Evolutionary conservation across 495 filamentous ascomycete genomes (phyloP).

Genomic region (Aspergillus cavernicola): DNA sequence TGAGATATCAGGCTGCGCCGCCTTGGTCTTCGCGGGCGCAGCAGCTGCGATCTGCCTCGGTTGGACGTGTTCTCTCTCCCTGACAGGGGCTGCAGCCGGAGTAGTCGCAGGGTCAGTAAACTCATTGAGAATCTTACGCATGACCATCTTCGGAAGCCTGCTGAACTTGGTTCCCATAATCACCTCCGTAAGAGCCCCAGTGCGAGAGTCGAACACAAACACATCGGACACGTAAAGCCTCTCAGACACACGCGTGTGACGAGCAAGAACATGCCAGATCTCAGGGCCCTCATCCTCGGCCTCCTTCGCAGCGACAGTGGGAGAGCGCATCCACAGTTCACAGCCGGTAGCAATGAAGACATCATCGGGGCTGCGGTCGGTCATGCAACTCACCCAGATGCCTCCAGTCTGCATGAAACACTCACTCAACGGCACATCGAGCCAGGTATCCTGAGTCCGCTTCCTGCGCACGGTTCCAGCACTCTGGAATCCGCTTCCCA

Average conservation of each 20-base stretch:
- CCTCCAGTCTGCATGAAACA: conserved; percentile 46
- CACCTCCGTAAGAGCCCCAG: conserved; percentile 37
- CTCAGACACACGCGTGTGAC: conserved; percentile 28
- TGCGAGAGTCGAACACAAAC: conserved; percentile 44
- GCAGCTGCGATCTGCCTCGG: not conserved
- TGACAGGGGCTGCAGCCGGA: not conserved
- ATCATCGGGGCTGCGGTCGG: conserved; percentile 29
- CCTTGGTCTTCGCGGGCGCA: not conserved
- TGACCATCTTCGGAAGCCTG: conserved; percentile 36
- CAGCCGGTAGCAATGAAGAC: conserved; percentile 46
- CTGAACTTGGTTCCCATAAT: conserved; percentile 47
- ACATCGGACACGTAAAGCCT: conserved; percentile 41
- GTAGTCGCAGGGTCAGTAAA: not conserved
- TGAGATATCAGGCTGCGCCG: not conserved
- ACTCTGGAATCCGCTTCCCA: conserved; percentile 32
- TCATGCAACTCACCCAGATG: conserved; percentile 50
- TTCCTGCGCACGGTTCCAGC: conserved; percentile 28
- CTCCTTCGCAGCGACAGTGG: conserved; percentile 15
- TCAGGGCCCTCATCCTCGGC: conserved; percentile 20
- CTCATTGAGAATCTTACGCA: conserved; percentile 32
- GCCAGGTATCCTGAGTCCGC: conserved; percentile 32
- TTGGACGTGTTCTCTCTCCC: not conserved
- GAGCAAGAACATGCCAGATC: conserved; percentile 41
- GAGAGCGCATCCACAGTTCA: conserved; percentile 43
- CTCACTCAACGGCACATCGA: conserved; percentile 32